Evolutionary conservation across 1,284 basidiomycete genomes (phyloP).

Genomic region (Neotropicomus parvogracilis): DNA sequence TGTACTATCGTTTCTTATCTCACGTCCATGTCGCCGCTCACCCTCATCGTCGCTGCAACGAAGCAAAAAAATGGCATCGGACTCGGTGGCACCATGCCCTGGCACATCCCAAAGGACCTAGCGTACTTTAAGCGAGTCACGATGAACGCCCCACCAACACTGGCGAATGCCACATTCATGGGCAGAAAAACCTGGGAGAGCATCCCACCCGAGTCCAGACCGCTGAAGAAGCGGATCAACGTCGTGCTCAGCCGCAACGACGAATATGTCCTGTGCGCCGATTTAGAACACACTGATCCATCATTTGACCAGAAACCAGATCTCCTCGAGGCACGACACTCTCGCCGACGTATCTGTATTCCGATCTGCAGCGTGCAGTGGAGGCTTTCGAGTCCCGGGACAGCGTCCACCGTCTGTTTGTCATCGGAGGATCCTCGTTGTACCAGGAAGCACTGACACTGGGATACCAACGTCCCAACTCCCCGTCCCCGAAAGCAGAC

Average conservation of each 20-base stretch:
- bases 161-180: slow-evolving; percentile 87
- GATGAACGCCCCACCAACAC: slow-evolving; percentile 51
- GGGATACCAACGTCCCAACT: slow-evolving; percentile 17
- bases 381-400: slow-evolving; percentile 16
- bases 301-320: slow-evolving; percentile 14
- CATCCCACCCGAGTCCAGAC: slow-evolving; percentile 87
- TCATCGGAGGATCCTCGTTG: slow-evolving; percentile 88
- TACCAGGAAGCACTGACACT: slow-evolving; percentile 68
- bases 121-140: slow-evolving; percentile 89
- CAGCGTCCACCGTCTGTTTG: slow-evolving; percentile 57
- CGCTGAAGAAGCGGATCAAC: slow-evolving; percentile 77
- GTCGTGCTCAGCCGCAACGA: slow-evolving; percentile 73
- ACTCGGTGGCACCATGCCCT: slow-evolving; percentile 72
- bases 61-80: slow-evolving; percentile 89
- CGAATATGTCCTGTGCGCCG: slow-evolving; percentile 62
- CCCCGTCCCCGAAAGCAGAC: slow-evolving; percentile 51
- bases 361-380: slow-evolving; percentile 22
- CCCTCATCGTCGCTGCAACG: slow-evolving; percentile 93
- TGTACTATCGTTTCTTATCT: not conserved
- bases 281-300: not conserved
- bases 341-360: slow-evolving; percentile 15
- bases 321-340: slow-evolving; percentile 6
- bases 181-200: slow-evolving; percentile 98
- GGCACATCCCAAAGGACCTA: slow-evolving; percentile 89
- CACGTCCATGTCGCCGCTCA: slow-evolving; percentile 57